Percentiles rank a stretch among this genome's conserved stretches.
Evolutionary conservation across 805 yeast genomes (phyloP).

Genomic region (Yarrowia sp.): DNA sequence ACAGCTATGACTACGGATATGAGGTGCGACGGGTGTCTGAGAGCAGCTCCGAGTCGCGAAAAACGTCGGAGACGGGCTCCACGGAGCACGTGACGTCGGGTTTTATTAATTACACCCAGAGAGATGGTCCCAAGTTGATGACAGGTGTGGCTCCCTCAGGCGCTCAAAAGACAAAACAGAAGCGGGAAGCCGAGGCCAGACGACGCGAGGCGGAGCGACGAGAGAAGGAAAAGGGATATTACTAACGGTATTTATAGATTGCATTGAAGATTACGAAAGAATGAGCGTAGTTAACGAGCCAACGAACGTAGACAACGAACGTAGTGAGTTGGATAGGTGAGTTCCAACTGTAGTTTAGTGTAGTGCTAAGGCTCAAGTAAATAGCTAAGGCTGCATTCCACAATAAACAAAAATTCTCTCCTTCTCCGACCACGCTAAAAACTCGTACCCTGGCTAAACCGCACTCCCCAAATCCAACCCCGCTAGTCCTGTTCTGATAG

Average conservation of each 20-base stretch:
- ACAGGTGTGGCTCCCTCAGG: slow-evolving; percentile 37
- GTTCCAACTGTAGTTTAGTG: too few species aligned
- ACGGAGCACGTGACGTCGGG: slow-evolving; percentile 4
- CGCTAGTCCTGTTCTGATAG: too few species aligned
- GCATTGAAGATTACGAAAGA: slow-evolving; percentile 5
- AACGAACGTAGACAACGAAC: too few species aligned
- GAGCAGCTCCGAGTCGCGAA: slow-evolving; percentile 5
- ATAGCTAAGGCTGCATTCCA: too few species aligned
- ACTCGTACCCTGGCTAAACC: too few species aligned
- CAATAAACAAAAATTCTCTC: too few species aligned
- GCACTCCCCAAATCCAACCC: too few species aligned
- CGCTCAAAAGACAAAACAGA: slow-evolving; percentile 26
- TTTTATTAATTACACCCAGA: slow-evolving; percentile 32
- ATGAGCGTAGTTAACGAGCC: too few species aligned
- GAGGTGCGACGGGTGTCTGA: background rate
- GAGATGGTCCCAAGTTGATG: slow-evolving; percentile 34
- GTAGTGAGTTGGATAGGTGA: too few species aligned
- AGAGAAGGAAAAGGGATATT: slow-evolving; percentile 21
- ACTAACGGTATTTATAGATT: slow-evolving; percentile 35
- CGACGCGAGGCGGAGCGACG: slow-evolving; percentile 12
- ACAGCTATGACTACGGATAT: slow-evolving; percentile 13
- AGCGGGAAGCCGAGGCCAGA: slow-evolving; percentile 36
- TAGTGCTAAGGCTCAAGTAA: too few species aligned
- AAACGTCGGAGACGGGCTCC: background rate
- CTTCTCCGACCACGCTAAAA: too few species aligned